These are phyloP conservation scores for Paracoccidioides brasiliensis DNA, from an alignment of 2,329 filamentous ascomycete species.

Conservation along the genomic window DNA sequence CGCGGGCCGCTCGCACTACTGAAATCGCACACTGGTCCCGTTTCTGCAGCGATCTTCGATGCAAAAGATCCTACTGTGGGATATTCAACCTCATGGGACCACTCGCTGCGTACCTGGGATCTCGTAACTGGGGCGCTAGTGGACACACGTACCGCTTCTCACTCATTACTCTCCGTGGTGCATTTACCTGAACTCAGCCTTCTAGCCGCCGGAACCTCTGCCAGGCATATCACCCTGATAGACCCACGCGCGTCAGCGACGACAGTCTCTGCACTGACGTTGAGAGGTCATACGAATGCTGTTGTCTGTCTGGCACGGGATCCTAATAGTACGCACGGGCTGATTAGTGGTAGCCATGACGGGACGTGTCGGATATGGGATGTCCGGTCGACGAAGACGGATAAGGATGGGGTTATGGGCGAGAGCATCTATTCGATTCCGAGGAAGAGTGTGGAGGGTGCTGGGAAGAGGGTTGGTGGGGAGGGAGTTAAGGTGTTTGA, in stretches of 20 bases:
- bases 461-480: conserved; percentile 53
- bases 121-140: conserved; percentile 68
- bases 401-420: conserved; percentile 45
- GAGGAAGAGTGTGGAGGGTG: conserved; percentile 56
- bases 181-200: conserved; percentile 55
- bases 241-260: conserved; percentile 72
- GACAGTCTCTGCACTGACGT: conserved; percentile 72
- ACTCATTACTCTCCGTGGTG: conserved; percentile 67
- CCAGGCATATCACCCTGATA: conserved; percentile 80
- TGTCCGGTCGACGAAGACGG: conserved; percentile 55
- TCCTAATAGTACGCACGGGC: conserved; percentile 60
- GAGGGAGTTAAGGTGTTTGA: conserved; percentile 84
- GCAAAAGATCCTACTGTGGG: conserved; percentile 72
- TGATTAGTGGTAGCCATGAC: conserved; percentile 83
- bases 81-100: conserved; percentile 84
- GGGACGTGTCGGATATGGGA: conserved; percentile 93
- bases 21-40: conserved; percentile 56
- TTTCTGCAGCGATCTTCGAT: conserved; percentile 74
- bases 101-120: conserved; percentile 82
- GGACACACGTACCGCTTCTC: conserved; percentile 68
- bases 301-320: conserved; percentile 47
- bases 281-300: conserved; percentile 73
- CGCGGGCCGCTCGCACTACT: conserved; percentile 68
- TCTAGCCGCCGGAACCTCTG: conserved; percentile 64
- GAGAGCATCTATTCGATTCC: conserved; percentile 67